Conservation (phyloP, 2,329 filamentous ascomycete species). For the Neodidymelliopsis sp. region DNA sequence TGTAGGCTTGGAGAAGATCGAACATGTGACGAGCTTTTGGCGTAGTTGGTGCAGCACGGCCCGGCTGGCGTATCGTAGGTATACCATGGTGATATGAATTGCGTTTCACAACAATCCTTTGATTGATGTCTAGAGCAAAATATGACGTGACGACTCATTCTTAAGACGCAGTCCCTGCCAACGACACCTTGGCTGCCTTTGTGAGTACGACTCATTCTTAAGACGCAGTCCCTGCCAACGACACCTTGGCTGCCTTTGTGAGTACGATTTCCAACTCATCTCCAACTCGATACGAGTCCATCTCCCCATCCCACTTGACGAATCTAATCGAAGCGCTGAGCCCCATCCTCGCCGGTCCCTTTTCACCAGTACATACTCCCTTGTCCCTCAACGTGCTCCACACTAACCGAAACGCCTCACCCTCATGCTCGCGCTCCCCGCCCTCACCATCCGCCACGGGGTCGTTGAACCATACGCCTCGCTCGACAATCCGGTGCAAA, state of each 20-base stretch:
- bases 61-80: slow-evolving; percentile 15
- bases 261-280: slow-evolving; percentile 47
- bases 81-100: slow-evolving; percentile 14
- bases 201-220: too few species aligned
- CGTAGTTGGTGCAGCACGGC: slow-evolving; percentile 1
- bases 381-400: slow-evolving; percentile 31
- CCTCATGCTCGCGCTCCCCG: slow-evolving; percentile 35
- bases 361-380: neutral
- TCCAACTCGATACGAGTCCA: slow-evolving; percentile 40
- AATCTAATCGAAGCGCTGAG: slow-evolving; percentile 24
- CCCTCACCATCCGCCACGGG: slow-evolving; percentile 22
- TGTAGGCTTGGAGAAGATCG: slow-evolving; percentile 3
- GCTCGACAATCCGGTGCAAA: slow-evolving; percentile 32
- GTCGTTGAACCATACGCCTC: slow-evolving; percentile 40
- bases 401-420: slow-evolving; percentile 42
- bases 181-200: too few species aligned
- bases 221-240: too few species aligned
- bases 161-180: too few species aligned
- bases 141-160: too few species aligned
- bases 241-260: neutral
- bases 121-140: too few species aligned
- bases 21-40: slow-evolving; percentile 2
- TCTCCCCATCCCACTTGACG: slow-evolving; percentile 43
- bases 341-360: slow-evolving; percentile 11
- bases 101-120: slow-evolving; percentile 7